A percentile compares a stretch with the other conserved stretches of the same genome.
These are phyloP conservation scores for Leishmania arabica DNA, from an alignment of 208 protist species.

Conservation along the genomic window DNA sequence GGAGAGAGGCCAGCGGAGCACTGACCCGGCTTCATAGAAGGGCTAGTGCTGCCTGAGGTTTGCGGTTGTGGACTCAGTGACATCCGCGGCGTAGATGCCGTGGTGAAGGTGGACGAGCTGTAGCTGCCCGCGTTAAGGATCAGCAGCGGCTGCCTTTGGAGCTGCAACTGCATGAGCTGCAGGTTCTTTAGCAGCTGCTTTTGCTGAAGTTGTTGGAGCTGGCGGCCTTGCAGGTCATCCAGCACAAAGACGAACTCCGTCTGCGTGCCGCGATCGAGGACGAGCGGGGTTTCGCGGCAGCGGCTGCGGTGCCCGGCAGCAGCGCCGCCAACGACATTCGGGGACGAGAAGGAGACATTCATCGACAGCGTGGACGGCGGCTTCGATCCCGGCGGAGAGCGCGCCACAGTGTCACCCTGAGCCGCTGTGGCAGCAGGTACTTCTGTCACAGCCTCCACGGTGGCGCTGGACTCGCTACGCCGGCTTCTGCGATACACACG, in stretches of 20 bases:
- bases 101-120: not conserved
- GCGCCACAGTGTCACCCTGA: not conserved
- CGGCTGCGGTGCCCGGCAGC: not conserved
- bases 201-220: conserved; percentile 17
- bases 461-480: not conserved
- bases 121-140: conserved; percentile 11
- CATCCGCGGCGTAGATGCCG: conserved; percentile 7
- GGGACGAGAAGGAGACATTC: not conserved
- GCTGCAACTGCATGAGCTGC: conserved; percentile 2
- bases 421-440: not conserved
- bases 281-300: not conserved
- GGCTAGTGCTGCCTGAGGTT: not conserved
- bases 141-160: conserved; percentile 7
- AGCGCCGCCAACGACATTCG: not conserved
- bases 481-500: not conserved
- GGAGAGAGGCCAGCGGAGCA: conserved; percentile 11
- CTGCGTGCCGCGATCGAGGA: conserved; percentile 10
- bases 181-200: conserved; percentile 8
- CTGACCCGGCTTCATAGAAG: not conserved
- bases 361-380: not conserved
- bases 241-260: conserved; percentile 32
- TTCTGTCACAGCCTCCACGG: not conserved
- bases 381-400: not conserved
- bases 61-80: not conserved
- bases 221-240: conserved; percentile 15